A percentile compares a stretch with the other conserved stretches of the same genome.
Conservation (phyloP, 208 protist species). For the Crithidia bombi region DNA sequence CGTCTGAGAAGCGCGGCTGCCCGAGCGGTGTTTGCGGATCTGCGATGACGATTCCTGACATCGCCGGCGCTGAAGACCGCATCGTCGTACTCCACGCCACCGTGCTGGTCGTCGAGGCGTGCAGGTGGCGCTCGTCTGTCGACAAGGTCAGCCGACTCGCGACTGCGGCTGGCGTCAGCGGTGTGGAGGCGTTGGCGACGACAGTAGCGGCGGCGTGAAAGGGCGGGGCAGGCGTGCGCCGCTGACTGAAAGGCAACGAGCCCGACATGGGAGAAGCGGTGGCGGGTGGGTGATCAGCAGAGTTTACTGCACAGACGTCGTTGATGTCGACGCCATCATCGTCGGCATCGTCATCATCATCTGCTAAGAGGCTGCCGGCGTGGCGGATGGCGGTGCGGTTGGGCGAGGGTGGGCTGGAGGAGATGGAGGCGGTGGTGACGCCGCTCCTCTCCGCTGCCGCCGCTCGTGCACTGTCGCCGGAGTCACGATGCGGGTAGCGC, state of each 20-base stretch:
- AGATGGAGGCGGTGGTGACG: slow-evolving; percentile 2
- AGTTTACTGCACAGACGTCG: too few species aligned
- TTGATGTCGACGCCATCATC: neutral
- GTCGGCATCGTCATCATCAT: neutral
- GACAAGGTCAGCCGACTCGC: slow-evolving; percentile 17
- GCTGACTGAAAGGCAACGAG: neutral
- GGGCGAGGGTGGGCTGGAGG: slow-evolving; percentile 31
- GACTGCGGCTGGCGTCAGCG: neutral
- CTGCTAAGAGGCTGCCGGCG: neutral
- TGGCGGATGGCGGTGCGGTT: slow-evolving; percentile 24
- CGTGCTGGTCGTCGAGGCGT: slow-evolving; percentile 26
- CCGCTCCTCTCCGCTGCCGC: neutral
- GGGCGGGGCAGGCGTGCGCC: neutral
- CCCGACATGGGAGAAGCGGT: neutral
- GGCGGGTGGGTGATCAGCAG: too few species aligned
- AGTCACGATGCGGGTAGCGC: neutral
- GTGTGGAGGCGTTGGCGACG: neutral
- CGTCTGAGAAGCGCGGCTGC: slow-evolving; percentile 10
- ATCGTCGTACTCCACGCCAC: slow-evolving; percentile 16
- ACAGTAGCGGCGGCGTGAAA: neutral
- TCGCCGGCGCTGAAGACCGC: neutral
- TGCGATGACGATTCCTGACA: too few species aligned
- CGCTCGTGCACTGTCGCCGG: neutral
- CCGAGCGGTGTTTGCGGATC: neutral
- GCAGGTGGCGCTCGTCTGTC: slow-evolving; percentile 13